Evolutionary conservation across 345 rosid genomes (phyloP), one percentile per base, ranked within the genome.

Genomic region (Crucihimalaya himalaica): DNA sequence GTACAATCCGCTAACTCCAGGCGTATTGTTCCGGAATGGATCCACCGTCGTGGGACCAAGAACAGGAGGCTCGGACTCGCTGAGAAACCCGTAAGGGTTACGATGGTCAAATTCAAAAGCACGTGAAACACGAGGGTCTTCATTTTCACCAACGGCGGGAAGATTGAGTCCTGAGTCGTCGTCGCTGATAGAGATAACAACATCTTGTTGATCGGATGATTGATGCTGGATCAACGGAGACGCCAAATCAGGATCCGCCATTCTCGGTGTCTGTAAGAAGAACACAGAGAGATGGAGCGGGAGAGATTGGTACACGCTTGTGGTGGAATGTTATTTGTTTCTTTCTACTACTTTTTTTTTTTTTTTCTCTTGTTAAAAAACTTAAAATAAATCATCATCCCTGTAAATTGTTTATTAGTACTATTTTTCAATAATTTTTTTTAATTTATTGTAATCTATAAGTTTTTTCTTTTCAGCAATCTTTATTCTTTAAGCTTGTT

Each of bases 11-110:
- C 65, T 76, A 15, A 90, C 63, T 27, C 56, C 54, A 9, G 86
- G 88, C 0, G 97, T 89, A 5, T 55, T 70, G 78, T 95, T 95
- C 14, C 76, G 74, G 70, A 92, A 95, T 56, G 99, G 99, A 77
- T 95, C 95, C 21, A 83, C 76, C 10, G 96, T 84, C 65, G 76
- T 59, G 5, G 83, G 73, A 1, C 71, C 78, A 0, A 87, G 91
- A 32, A 84, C 79, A 37, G 89, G 81, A 23, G 87, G 69, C n/a
- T 79, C 81, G 5, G 63, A 32, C 2, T 85, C 84, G 25, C 91
- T 89, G 29, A 95, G 66, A 59, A 92, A 88, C 78, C 72, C 71
- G 72, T 79, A 89, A 0, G 93, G 97, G n/a, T 86, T 87, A 48
- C 65, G 70, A 54, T 50, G 47, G 46, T 42, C 52, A 3, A 25